Evolutionary conservation across 2,329 filamentous ascomycete species (phyloP), one percentile per base, ranked within the genome.

Genomic region (Cadophora sp.): DNA sequence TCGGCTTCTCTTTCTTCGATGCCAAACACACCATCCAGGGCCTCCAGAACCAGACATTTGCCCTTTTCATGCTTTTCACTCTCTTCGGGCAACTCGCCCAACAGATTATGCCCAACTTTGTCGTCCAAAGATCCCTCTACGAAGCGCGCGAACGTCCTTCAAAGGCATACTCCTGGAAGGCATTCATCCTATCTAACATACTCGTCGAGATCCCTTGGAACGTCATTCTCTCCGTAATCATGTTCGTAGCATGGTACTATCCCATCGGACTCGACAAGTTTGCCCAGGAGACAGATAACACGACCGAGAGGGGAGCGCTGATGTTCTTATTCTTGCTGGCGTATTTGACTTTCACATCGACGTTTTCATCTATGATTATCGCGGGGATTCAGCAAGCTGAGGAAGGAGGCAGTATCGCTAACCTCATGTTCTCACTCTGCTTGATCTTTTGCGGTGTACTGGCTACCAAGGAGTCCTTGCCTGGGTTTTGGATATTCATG

Each of bases 401-500:
- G 19, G 40, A 43, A 19, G 40, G 40, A 2, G 40, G 40, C 14
- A 43, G 40, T 16, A 43, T 43, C 16, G 40, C 40, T 19, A 43
- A 43, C 6, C 40, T 43, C 12, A 43, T 43, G 40, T 43, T 43
- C 40, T 43, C 40, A 12, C 93, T 68, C 88, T 69, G 82, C 70
- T 69, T 93, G 67, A 86, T 92, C 74, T 94, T 93, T 84, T 91
- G 88, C 27, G 83, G 68, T 82, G 83, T 53, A 76, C 83, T 37
- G 87, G 1, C 82, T 82, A 24, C 31, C 3, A 40, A 27, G 22
- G 51, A 61, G 7, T 27, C 79, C 1, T 84, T 94, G 34, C 91
- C 91, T 0, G 81, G 86, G 5, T 93, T 94, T 83, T 94, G 91
- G 91, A 89, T 91, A 73, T 93, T 92, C 83, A 92, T 93, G 89